phyloP scores from a whole-genome alignment of 2,329 filamentous ascomycete genomes.

The Hymenoscyphus scutula region DNA sequence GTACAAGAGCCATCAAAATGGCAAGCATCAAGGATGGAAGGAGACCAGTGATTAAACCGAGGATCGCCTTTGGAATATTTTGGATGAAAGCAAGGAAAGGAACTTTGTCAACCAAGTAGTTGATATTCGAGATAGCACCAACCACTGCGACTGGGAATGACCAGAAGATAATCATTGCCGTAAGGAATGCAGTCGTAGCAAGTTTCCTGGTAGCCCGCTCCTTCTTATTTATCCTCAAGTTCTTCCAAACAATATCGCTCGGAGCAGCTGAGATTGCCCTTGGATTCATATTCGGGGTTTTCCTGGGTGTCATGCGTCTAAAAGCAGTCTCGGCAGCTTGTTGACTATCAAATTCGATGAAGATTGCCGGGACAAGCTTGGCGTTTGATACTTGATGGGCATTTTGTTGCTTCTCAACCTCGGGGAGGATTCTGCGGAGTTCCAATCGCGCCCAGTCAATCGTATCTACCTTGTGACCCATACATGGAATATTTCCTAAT shows the following conservation, averaged over 20 bases:
- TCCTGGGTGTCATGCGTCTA: conserved; percentile 80
- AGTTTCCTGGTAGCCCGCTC: conserved; percentile 71
- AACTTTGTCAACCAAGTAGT: conserved; percentile 58
- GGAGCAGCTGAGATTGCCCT: conserved; percentile 79
- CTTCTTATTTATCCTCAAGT: conserved; percentile 80
- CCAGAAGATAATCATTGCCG: conserved; percentile 84
- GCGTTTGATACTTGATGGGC: conserved; percentile 62
- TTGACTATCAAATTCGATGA: conserved; percentile 84
- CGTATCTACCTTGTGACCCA: conserved; percentile 89
- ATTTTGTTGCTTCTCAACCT: conserved; percentile 65
- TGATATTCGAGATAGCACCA: conserved; percentile 81
- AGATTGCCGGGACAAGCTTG: conserved; percentile 63
- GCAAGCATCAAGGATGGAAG: conserved; percentile 76
- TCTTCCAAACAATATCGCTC: conserved; percentile 81
- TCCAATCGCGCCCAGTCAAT: conserved; percentile 85
- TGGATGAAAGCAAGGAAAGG: conserved; percentile 73
- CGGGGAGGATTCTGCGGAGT: conserved; percentile 69
- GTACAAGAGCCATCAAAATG: conserved; percentile 81
- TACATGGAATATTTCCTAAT: conserved; percentile 63
- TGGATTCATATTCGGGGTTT: conserved; percentile 75
- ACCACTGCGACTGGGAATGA: conserved; percentile 72
- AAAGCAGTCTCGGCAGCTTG: conserved; percentile 80
- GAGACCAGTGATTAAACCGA: conserved; percentile 81
- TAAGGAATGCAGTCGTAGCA: conserved; percentile 65
- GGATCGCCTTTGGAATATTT: conserved; percentile 62